Percentiles rank a stretch among this genome's conserved stretches.
Conservation (phyloP, 139 green algal genomes). For the Yamagishiella unicocca region DNA sequence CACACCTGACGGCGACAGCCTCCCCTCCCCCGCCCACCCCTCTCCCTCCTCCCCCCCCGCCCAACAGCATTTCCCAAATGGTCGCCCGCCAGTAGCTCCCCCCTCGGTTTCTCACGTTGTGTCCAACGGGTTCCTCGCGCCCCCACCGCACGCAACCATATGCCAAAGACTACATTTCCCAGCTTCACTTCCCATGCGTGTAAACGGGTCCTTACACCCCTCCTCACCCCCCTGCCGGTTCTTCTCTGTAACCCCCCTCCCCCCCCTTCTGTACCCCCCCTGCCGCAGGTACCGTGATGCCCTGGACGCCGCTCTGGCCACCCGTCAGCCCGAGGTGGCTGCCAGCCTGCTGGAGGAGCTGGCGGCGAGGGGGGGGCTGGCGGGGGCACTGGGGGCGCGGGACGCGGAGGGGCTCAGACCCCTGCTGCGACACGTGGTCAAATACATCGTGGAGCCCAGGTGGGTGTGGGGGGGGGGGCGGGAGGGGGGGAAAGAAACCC, state of each 20-base stretch:
- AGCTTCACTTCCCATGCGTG: not conserved
- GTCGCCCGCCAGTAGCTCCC: too few species aligned
- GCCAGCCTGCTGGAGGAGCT: conserved; percentile 89
- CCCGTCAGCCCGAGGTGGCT: conserved; percentile 77
- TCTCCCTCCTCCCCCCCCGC: too few species aligned
- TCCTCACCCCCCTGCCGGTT: not conserved
- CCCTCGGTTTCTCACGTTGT: too few species aligned
- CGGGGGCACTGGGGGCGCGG: conserved; percentile 71
- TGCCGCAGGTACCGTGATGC: conserved; percentile 79
- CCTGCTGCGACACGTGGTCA: conserved; percentile 76
- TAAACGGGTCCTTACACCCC: not conserved
- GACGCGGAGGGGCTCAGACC: conserved; percentile 69
- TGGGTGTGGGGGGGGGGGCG: not conserved
- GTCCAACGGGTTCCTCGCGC: not conserved
- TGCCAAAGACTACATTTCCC: not conserved
- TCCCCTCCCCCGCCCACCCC: too few species aligned
- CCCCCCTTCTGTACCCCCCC: not conserved
- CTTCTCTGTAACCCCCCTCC: not conserved
- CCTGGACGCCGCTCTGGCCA: conserved; percentile 83
- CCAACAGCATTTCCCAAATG: too few species aligned
- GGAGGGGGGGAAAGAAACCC: not conserved
- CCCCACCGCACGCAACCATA: too few species aligned
- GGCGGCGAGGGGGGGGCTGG: conserved; percentile 71
- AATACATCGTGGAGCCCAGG: conserved; percentile 69
- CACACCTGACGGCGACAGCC: too few species aligned